Base-by-base conservation (phyloP, 768 basidiomycete species). In the Piloderma croceum region DNA sequence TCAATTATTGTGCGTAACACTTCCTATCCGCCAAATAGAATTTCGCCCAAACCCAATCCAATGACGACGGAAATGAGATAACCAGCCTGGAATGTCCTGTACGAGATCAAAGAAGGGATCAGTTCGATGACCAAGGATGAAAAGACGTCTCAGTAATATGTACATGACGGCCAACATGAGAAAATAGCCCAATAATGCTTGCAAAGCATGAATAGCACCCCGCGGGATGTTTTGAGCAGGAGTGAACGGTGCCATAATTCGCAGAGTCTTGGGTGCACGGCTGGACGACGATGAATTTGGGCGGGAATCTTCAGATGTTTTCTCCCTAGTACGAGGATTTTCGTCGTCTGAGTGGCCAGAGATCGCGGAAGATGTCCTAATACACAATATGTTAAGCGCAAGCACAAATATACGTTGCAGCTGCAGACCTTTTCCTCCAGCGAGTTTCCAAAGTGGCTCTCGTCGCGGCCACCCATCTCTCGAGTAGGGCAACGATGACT, bases 131-230 rank as follows among this genome's bases (percentile, higher is more conserved):
- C 27, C 22, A 45, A 29, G 15, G 13, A 13, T 34, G 18, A 7
- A n/a, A 29, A 2, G 35, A 36, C 27, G n/a, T 7, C 24, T n/a
- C n/a, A n/a, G n/a, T 34, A 32, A 31, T 31, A 58, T 80, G 61
- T 60, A 89, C 87, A 90, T 90, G 51, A 87, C 71, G 7, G 75
- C 77, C 56, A 90, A 59, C 90, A 94, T 93, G 42, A 93, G 71
- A 4, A 69, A 48, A 49, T 88, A 93, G 19, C 63, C 64, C 17
- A 92, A 51, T 17, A 77, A 59, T 31, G 77, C 68, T 43, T 90
- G 86, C 15, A 79, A 42, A 7, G 74, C 74, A 46, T 80, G 77
- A 31, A 89, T 50, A 3, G 73, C 53, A 1, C 89, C 89, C 25
- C 90, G 77, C 1, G 77, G 71, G 6, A 87, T 49, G 57, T 93